These are phyloP conservation scores for Cladosporium sp. DNA, from an alignment of 2,329 filamentous ascomycete genomes.

Conservation along the genomic window DNA sequence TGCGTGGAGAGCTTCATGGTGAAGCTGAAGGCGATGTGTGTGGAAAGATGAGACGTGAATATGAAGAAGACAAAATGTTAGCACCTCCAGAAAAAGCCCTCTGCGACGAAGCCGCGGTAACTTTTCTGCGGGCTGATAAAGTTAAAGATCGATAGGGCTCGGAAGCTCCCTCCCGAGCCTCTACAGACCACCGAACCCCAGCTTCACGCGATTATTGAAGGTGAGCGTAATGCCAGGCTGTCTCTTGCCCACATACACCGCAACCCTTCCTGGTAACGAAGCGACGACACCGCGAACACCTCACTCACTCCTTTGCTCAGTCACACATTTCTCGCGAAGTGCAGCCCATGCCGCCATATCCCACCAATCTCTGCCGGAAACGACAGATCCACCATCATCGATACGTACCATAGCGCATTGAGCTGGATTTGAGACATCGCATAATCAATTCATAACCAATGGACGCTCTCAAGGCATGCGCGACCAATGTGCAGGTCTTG, in stretches of 20 bases:
- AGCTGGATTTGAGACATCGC: not conserved
- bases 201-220: too few relatives aligned
- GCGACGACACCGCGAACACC: too few relatives aligned
- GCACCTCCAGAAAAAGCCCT: constrained; percentile 4
- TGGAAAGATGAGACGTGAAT: not conserved
- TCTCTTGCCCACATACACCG: too few relatives aligned
- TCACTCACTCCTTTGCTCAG: too few relatives aligned
- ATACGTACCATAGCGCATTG: constrained; percentile 21
- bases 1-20: constrained; percentile 78
- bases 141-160: too few relatives aligned
- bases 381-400: constrained; percentile 19
- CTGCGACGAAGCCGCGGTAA: constrained; percentile 7
- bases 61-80: not conserved
- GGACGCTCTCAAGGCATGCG: constrained; percentile 33
- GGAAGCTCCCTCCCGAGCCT: too few relatives aligned
- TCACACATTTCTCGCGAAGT: not conserved
- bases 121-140: constrained; percentile 7
- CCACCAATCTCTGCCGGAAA: not conserved
- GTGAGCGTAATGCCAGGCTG: too few relatives aligned
- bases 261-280: too few relatives aligned
- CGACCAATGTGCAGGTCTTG: constrained; percentile 30
- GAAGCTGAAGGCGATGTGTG: not conserved
- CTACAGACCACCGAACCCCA: too few relatives aligned
- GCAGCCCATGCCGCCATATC: constrained; percentile 9
- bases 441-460: constrained; percentile 17